phyloP scores from a whole-genome alignment of 129 eudicot species.

The Pulicaria dysenterica region DNA sequence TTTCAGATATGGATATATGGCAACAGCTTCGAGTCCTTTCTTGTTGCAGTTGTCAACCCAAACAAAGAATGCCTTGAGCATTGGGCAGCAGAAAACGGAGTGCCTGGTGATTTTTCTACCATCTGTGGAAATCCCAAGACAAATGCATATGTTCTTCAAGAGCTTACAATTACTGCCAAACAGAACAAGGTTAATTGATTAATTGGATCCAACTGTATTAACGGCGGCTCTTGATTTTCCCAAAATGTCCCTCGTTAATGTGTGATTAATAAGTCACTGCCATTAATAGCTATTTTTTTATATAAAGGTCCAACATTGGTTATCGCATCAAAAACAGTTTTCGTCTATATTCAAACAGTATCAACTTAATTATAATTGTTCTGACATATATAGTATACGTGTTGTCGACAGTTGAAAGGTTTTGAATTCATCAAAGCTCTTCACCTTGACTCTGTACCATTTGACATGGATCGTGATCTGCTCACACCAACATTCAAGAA shows the following conservation, averaged over 20 bases:
- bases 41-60: slow-evolving; percentile 91
- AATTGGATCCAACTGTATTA: too few relatives aligned
- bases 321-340: too few relatives aligned
- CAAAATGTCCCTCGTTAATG: too few relatives aligned
- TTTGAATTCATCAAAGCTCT: slow-evolving; percentile 81
- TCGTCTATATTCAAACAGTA: too few relatives aligned
- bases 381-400: too few relatives aligned
- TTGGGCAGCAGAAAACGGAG: slow-evolving; percentile 75
- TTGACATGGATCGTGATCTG: slow-evolving; percentile 92
- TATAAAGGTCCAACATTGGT: too few relatives aligned
- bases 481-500: slow-evolving; percentile 90
- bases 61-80: slow-evolving; percentile 63
- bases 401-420: slow-evolving; percentile 65
- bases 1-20: slow-evolving; percentile 95
- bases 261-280: too few relatives aligned
- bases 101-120: slow-evolving; percentile 52
- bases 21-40: slow-evolving; percentile 82
- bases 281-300: too few relatives aligned
- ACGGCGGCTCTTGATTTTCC: too few relatives aligned
- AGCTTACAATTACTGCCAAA: slow-evolving; percentile 60
- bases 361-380: too few relatives aligned
- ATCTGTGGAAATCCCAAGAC: slow-evolving; percentile 67
- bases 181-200: slow-evolving; percentile 67
- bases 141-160: slow-evolving; percentile 60
- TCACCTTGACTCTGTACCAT: slow-evolving; percentile 72